phyloP scores from a whole-genome alignment of 352 stramenopile species.

The Phytopythium montanum region DNA sequence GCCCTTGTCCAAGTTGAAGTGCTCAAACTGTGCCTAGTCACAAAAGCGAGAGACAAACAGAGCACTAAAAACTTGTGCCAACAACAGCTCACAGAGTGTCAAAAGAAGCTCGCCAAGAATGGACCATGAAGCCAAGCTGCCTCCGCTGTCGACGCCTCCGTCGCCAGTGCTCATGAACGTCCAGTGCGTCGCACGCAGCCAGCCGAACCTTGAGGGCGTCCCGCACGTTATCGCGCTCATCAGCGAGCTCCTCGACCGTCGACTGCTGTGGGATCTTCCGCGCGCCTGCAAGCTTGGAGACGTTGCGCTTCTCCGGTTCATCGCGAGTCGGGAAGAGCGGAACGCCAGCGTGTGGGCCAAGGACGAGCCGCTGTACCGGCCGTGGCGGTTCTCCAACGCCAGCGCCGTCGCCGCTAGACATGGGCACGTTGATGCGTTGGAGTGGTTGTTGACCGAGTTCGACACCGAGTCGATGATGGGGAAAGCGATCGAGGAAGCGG shows the following conservation, averaged over 20 bases:
- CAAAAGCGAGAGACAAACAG: no score
- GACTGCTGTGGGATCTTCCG: constrained; percentile 1
- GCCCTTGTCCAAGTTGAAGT: no score
- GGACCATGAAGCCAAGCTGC: no score
- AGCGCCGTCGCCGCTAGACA: constrained; percentile 2
- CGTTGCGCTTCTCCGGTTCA: constrained; percentile 14
- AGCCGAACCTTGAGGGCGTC: constrained; percentile 14
- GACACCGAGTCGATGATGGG: constrained; percentile 6
- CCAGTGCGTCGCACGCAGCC: constrained; percentile 14
- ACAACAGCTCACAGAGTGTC: no score
- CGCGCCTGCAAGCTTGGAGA: constrained; percentile 6
- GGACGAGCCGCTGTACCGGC: constrained; percentile 7
- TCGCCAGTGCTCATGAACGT: constrained; percentile 12
- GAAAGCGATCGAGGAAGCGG: no score
- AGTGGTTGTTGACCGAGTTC: constrained; percentile 19
- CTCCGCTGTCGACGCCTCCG: no score
- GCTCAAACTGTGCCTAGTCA: no score
- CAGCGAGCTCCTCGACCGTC: constrained; percentile 4
- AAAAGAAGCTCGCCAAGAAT: no score
- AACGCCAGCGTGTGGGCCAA: neutral
- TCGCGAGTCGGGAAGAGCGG: constrained; percentile 7
- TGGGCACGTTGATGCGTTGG: constrained; percentile 16
- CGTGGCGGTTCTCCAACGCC: constrained; percentile 3
- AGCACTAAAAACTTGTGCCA: no score
- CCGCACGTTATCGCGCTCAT: neutral